phyloP scores from a whole-genome alignment of 1,284 basidiomycete species.

The Ceratobasidium papillatum region DNA sequence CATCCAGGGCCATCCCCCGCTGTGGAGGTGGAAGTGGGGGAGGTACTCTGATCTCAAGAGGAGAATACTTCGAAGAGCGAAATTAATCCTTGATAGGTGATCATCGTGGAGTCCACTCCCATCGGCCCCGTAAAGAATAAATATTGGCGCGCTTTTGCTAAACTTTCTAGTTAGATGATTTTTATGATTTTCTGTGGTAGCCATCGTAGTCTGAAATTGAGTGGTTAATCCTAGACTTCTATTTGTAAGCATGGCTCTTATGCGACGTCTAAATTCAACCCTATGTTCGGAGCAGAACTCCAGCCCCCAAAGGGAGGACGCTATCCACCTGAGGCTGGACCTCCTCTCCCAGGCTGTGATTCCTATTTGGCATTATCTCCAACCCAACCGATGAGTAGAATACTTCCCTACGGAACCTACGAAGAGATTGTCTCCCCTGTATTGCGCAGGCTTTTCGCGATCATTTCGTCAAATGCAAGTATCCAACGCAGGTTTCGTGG shows the following conservation, averaged over 20 bases:
- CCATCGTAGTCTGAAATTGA: background rate
- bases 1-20: background rate
- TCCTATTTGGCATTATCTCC: background rate
- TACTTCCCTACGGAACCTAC: background rate
- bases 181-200: background rate
- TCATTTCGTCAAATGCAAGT: slow-evolving; percentile 5
- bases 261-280: slow-evolving; percentile 22
- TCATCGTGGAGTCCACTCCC: background rate
- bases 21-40: slow-evolving; percentile 6
- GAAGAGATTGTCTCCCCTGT: background rate
- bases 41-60: slow-evolving; percentile 6
- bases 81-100: slow-evolving; percentile 25
- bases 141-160: slow-evolving; percentile 24
- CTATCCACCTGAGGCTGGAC: slow-evolving; percentile 11
- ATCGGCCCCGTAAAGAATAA: slow-evolving; percentile 9
- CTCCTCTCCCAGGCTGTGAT: background rate
- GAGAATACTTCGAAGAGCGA: background rate
- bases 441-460: background rate
- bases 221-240: background rate
- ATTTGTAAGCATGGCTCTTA: background rate
- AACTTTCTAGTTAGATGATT: background rate
- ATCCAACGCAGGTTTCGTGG: slow-evolving; percentile 26
- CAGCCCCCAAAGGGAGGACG: background rate
- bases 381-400: background rate
- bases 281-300: slow-evolving; percentile 1